Percentiles rank a stretch among this genome's conserved stretches.
Evolutionary conservation across 2,329 filamentous ascomycete genomes (phyloP).

Genomic region (Aspergillus puulaauensis): DNA sequence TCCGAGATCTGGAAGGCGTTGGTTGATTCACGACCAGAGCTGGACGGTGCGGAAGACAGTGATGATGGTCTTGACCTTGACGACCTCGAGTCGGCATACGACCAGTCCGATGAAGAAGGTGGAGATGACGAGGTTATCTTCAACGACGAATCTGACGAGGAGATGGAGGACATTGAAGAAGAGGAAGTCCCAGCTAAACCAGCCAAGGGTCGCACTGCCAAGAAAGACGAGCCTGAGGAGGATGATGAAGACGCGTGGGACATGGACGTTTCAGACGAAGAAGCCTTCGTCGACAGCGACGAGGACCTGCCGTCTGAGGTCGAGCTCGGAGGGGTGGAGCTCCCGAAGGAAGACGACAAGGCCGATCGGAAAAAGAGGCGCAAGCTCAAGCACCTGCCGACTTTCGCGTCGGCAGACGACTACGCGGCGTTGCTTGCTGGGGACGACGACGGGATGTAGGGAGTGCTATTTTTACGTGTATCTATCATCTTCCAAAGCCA

Average conservation of each 20-base stretch:
- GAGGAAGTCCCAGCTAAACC: slow-evolving; percentile 47
- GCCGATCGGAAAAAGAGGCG: slow-evolving; percentile 64
- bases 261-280: slow-evolving; percentile 47
- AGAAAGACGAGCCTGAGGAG: slow-evolving; percentile 48
- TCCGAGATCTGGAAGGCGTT: slow-evolving; percentile 92
- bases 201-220: slow-evolving; percentile 27
- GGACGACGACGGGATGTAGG: slow-evolving; percentile 57
- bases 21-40: slow-evolving; percentile 74
- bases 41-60: slow-evolving; percentile 59
- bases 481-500: background rate
- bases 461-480: background rate
- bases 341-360: slow-evolving; percentile 41
- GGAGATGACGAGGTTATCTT: slow-evolving; percentile 49
- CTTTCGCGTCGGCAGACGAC: slow-evolving; percentile 89
- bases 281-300: slow-evolving; percentile 53
- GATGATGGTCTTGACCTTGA: slow-evolving; percentile 61
- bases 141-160: slow-evolving; percentile 49
- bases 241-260: slow-evolving; percentile 51
- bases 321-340: slow-evolving; percentile 44
- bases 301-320: slow-evolving; percentile 55
- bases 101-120: slow-evolving; percentile 41
- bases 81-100: slow-evolving; percentile 53
- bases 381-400: slow-evolving; percentile 85
- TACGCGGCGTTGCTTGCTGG: slow-evolving; percentile 81
- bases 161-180: slow-evolving; percentile 47